Evolutionary conservation across 2,329 filamentous ascomycete genomes (phyloP).

Genomic region (Albophoma yamanashiensis): DNA sequence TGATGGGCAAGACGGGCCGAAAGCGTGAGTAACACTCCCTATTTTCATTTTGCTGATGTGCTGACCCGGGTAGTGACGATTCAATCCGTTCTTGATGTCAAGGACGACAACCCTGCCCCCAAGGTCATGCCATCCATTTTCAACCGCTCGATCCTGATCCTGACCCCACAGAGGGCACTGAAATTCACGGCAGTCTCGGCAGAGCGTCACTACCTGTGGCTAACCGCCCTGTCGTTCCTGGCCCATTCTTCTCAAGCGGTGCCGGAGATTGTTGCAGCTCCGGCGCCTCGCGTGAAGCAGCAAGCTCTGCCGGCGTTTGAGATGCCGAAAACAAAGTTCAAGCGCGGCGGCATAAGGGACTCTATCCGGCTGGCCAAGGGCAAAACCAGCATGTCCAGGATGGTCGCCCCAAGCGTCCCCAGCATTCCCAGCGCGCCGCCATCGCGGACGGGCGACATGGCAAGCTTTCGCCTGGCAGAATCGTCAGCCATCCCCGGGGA

Average conservation of each 20-base stretch:
- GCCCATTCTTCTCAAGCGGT: conserved; percentile 78
- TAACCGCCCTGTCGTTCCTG: conserved; percentile 88
- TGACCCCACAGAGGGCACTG: conserved; percentile 85
- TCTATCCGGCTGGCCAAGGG: conserved; percentile 84
- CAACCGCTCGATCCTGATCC: conserved; percentile 86
- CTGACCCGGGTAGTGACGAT: conserved; percentile 60
- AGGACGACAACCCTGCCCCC: conserved; percentile 80
- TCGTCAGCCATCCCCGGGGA: conserved; percentile 22
- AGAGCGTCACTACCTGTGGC: conserved; percentile 89
- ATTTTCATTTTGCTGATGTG: conserved; percentile 5
- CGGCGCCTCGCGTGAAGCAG: conserved; percentile 28
- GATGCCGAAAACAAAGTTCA: conserved; percentile 33
- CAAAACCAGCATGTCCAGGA: conserved; percentile 38
- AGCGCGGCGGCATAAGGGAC: conserved; percentile 60
- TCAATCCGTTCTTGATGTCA: conserved; percentile 93
- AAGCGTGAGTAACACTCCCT: conserved; percentile 59
- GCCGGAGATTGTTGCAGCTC: conserved; percentile 56
- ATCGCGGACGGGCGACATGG: conserved; percentile 22
- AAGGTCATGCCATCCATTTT: conserved; percentile 60
- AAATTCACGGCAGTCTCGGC: conserved; percentile 82
- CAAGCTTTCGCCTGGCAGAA: conserved; percentile 27
- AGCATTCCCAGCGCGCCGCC: conserved; percentile 26
- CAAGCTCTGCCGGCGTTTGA: conserved; percentile 41
- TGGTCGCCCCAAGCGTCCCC: conserved; percentile 41
- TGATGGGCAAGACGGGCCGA: conserved; percentile 88